phyloP scores from a whole-genome alignment of 768 basidiomycete genomes.

The Boletus subparvulus region DNA sequence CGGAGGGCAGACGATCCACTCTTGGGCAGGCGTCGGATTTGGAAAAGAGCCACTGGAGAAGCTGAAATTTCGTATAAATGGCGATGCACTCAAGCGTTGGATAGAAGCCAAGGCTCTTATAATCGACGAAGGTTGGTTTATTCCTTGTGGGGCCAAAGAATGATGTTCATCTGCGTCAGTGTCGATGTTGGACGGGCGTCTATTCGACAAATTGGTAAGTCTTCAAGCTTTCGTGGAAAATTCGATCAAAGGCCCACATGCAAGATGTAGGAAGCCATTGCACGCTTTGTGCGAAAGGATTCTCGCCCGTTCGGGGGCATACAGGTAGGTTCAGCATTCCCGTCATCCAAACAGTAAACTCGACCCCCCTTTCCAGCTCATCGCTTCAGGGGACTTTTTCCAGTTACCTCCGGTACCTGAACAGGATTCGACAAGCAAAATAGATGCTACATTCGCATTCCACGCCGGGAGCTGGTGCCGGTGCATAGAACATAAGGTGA shows the following conservation, averaged over 20 bases:
- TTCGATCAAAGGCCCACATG: neutral
- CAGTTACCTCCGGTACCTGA: conserved; percentile 73
- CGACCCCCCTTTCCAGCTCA: conserved; percentile 44
- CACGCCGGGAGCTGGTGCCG: conserved; percentile 59
- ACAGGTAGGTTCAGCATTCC: conserved; percentile 40
- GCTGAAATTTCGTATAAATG: conserved; percentile 39
- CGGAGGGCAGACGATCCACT: conserved; percentile 66
- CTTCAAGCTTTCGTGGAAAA: conserved; percentile 35
- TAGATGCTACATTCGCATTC: conserved; percentile 61
- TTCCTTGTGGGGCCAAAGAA: neutral
- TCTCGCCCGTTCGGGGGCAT: conserved; percentile 63
- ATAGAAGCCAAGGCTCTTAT: conserved; percentile 50
- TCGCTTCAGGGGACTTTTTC: conserved; percentile 78
- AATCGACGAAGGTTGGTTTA: conserved; percentile 67
- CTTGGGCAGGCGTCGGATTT: conserved; percentile 62
- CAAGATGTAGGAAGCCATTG: conserved; percentile 36
- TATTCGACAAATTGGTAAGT: conserved; percentile 70
- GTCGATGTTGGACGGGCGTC: conserved; percentile 70
- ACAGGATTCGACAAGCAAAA: conserved; percentile 46
- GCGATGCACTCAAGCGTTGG: conserved; percentile 47
- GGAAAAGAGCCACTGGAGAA: conserved; percentile 49
- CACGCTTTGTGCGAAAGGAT: conserved; percentile 41
- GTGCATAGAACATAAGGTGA: conserved; percentile 47
- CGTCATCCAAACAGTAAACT: neutral
- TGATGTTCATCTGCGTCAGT: conserved; percentile 38